Percentiles rank a stretch among this genome's conserved stretches.
phyloP scores from a whole-genome alignment of 1,284 basidiomycete species.

The Cryptococcus depauperatus region DNA sequence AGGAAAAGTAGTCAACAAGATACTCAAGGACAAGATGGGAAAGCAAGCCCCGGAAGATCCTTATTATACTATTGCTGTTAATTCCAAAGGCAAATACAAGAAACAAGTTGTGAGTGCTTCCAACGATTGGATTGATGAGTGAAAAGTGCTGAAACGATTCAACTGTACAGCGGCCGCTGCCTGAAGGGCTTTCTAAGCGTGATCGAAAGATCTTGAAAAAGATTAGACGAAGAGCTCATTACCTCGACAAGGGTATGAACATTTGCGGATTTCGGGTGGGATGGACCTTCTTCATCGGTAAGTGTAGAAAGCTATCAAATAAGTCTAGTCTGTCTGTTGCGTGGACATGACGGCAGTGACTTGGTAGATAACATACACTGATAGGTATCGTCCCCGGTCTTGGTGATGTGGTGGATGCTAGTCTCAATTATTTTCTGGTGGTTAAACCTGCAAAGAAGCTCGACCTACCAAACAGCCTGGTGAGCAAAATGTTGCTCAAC shows the following conservation, averaged over 20 bases:
- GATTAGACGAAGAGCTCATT: slow-evolving; percentile 70
- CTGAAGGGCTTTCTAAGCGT: slow-evolving; percentile 66
- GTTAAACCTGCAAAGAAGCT: slow-evolving; percentile 62
- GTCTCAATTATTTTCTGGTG: slow-evolving; percentile 64
- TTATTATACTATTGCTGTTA: slow-evolving; percentile 65
- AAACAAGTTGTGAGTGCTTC: slow-evolving; percentile 56
- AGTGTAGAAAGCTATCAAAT: slow-evolving; percentile 25
- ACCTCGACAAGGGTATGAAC: slow-evolving; percentile 82
- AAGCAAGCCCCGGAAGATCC: slow-evolving; percentile 66
- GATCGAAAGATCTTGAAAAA: slow-evolving; percentile 69
- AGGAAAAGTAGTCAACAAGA: slow-evolving; percentile 32
- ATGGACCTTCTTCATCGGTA: slow-evolving; percentile 67
- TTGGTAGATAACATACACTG: background rate
- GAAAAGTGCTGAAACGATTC: background rate
- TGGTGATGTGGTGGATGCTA: slow-evolving; percentile 40
- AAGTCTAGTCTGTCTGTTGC: background rate
- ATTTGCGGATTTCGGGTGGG: slow-evolving; percentile 80
- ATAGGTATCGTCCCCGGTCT: slow-evolving; percentile 41
- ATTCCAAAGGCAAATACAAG: slow-evolving; percentile 57
- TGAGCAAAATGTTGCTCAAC: slow-evolving; percentile 68
- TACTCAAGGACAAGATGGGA: slow-evolving; percentile 56
- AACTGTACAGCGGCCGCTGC: slow-evolving; percentile 55
- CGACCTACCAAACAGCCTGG: slow-evolving; percentile 59
- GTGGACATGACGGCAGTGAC: background rate
- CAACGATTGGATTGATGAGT: background rate